Conservation (phyloP, 768 basidiomycete genomes). For the Podaxis mareebaensis region DNA sequence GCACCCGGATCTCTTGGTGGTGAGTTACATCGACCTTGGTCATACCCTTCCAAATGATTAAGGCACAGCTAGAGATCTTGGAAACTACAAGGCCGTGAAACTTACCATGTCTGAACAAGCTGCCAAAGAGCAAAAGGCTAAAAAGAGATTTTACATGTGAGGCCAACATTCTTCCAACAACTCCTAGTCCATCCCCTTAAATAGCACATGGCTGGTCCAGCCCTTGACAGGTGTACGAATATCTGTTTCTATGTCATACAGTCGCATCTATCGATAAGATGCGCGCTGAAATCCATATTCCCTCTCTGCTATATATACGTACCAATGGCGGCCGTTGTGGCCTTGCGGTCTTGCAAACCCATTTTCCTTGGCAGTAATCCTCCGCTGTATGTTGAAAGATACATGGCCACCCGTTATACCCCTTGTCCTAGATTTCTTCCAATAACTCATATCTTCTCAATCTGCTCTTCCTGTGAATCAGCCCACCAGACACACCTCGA, state of each 20-base stretch:
- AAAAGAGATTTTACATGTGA: slow-evolving; percentile 14
- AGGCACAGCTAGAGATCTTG: slow-evolving; percentile 8
- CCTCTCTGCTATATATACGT: slow-evolving; percentile 1
- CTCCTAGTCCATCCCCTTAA: not conserved
- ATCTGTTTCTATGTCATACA: not conserved
- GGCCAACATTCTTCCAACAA: not conserved
- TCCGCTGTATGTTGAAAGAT: not conserved
- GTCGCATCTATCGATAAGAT: not conserved
- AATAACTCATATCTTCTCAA: too few relatives aligned
- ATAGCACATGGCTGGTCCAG: not conserved
- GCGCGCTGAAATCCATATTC: not conserved
- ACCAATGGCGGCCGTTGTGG: not conserved
- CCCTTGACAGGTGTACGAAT: slow-evolving; percentile 9
- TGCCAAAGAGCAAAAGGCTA: not conserved
- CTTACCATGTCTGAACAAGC: not conserved
- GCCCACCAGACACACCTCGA: too few relatives aligned
- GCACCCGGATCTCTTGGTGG: not conserved
- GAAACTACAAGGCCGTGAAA: not conserved
- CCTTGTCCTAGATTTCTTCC: not conserved
- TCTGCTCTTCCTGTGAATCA: too few relatives aligned
- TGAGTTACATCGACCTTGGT: not conserved
- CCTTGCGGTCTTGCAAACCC: not conserved
- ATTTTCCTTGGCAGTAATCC: not conserved
- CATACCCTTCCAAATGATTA: not conserved
- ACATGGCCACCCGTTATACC: not conserved